phyloP scores from a whole-genome alignment of 768 basidiomycete species.

The Naganishia antarctica region DNA sequence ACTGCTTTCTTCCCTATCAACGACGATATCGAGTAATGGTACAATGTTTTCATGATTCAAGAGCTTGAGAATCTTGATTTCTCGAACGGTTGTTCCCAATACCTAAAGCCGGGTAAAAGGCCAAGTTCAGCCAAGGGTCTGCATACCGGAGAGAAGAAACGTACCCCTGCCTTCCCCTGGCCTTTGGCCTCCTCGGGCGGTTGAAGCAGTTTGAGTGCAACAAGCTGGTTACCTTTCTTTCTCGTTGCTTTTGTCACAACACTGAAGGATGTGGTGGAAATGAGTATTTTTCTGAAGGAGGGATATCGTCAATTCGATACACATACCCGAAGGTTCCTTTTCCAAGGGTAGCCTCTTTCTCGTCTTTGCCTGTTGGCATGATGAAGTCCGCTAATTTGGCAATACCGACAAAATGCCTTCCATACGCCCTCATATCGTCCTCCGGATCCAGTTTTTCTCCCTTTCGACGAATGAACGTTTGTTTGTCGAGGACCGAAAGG shows the following conservation, averaged over 20 bases:
- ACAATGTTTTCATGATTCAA: constrained; percentile 81
- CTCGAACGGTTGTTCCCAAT: constrained; percentile 90
- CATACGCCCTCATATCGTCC: constrained; percentile 19
- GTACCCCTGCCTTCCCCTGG: constrained; percentile 14
- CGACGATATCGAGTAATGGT: constrained; percentile 85
- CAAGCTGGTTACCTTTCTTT: constrained; percentile 9
- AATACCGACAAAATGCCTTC: constrained; percentile 18
- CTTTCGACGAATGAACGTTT: not conserved
- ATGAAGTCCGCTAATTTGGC: constrained; percentile 16
- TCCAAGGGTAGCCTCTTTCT: constrained; percentile 25
- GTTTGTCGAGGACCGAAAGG: not conserved
- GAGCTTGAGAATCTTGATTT: constrained; percentile 92
- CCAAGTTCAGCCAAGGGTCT: not conserved
- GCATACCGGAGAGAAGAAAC: not conserved
- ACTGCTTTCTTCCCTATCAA: constrained; percentile 51
- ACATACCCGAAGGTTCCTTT: constrained; percentile 31
- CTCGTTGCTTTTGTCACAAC: constrained; percentile 26
- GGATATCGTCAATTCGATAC: not conserved
- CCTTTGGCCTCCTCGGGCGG: constrained; percentile 25
- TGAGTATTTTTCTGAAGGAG: not conserved
- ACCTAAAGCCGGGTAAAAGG: constrained; percentile 36
- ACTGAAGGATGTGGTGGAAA: not conserved
- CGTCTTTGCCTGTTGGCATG: constrained; percentile 14
- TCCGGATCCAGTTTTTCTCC: constrained; percentile 17
- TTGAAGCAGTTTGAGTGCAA: constrained; percentile 28